These are phyloP conservation scores for Hymenoscyphus albidus DNA, from an alignment of 2,329 filamentous ascomycete species.

Conservation along the genomic window DNA sequence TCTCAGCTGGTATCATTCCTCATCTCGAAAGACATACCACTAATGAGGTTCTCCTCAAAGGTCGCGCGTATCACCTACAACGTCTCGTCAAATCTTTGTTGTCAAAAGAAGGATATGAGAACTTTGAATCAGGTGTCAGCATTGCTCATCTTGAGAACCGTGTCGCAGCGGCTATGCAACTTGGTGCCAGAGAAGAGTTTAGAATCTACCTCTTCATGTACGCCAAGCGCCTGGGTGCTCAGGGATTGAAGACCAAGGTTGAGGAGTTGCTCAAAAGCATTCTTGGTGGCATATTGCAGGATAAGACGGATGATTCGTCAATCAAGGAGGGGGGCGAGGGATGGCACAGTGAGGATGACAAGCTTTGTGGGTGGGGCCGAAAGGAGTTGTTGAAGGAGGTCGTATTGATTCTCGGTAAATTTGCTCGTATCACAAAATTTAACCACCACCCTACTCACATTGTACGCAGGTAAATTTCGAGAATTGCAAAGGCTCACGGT, in stretches of 20 bases:
- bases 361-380: conserved; percentile 86
- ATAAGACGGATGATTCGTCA: conserved; percentile 40
- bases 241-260: conserved; percentile 81
- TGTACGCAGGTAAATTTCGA: conserved; percentile 75
- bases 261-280: conserved; percentile 85
- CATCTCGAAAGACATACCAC: conserved; percentile 93
- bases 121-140: conserved; percentile 84
- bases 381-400: conserved; percentile 86
- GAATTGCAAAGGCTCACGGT: conserved; percentile 93
- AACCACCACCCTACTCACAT: conserved; percentile 16
- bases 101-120: conserved; percentile 85
- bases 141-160: conserved; percentile 95
- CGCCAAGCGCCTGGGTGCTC: conserved; percentile 87
- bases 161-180: conserved; percentile 79
- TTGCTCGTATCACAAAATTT: neutral
- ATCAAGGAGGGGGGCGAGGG: conserved; percentile 38
- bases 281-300: conserved; percentile 66
- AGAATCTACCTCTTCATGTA: conserved; percentile 97
- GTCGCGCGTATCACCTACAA: conserved; percentile 86
- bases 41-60: conserved; percentile 84
- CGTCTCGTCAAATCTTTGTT: conserved; percentile 86
- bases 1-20: conserved; percentile 90
- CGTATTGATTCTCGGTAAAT: conserved; percentile 83
- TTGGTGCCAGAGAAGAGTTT: conserved; percentile 89
- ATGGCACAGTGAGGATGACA: conserved; percentile 64